Base-by-base conservation (phyloP, 78 protist species). In the Guillardia theta region DNA sequence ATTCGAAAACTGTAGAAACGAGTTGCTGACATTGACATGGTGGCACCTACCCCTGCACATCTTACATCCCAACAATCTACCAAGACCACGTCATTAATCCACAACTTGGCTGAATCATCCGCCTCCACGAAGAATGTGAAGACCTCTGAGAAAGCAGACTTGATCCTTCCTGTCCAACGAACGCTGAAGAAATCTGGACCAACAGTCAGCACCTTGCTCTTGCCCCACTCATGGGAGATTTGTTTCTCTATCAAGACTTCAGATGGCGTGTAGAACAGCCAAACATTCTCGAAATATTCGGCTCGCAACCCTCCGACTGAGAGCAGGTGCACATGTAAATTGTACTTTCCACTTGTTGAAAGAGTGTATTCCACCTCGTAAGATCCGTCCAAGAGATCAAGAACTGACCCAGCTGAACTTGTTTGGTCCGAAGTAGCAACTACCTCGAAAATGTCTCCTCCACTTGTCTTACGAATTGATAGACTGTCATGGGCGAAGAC, bases 121-220 rank as follows among this genome's bases (percentile, higher is more conserved):
- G 44, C 54, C 27, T 0, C 30, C n/a, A 48, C 41, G 37, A 18
- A 5, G 39, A 88, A 88, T 18, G 93, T 88, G 76, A 27, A 88
- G 37, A 48, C 24, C 37, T 88, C 93, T 15, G 70, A 48, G 53
- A 30, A 43, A 24, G 37, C 48, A 21, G 93, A 30, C 39, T 33
- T 9, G 15, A 88, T 27, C 48, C 46, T 43, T 54, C 93, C 64
- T 0, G n/a, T 4, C 93, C 93, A 88, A 4, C 93, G 93, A 21
- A 88, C 93, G 39, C 47, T 33, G 93, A 88, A 88, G 62, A 30
- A 88, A n/a, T 88, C 93, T 4, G 93, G 93, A 41, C 93, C 93
- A 27, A 88, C 43, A 48, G 19, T 22, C 88, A 43, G 21, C 39
- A 21, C 44, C 80, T 30, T 64, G 44, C 21, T 19, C 10, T 24